Percentiles rank a stretch among this genome's conserved stretches.
These are phyloP conservation scores for Arachnomyces sp. DNA, from an alignment of 2,329 filamentous ascomycete species.

Conservation along the genomic window DNA sequence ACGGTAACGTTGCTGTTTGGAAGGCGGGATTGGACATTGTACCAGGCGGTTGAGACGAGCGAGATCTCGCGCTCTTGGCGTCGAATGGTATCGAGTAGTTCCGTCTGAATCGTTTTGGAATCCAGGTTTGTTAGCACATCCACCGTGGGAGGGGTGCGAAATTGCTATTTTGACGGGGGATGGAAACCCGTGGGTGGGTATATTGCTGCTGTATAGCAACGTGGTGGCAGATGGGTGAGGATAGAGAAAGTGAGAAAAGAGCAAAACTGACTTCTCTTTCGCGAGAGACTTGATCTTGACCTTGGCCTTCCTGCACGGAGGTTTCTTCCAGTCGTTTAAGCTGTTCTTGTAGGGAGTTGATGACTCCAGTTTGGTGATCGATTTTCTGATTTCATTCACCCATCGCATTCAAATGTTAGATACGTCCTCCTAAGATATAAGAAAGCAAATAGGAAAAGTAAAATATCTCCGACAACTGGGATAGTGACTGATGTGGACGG, in stretches of 20 bases:
- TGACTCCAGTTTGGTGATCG: conserved; percentile 35
- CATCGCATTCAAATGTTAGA: conserved; percentile 10
- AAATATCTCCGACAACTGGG: background rate
- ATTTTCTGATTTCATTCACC: conserved; percentile 27
- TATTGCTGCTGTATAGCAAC: no score
- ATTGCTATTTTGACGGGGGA: no score
- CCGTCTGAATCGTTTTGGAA: conserved; percentile 22
- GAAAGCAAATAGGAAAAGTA: background rate
- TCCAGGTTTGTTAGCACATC: no score
- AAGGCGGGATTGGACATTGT: conserved; percentile 38
- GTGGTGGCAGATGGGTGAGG: no score
- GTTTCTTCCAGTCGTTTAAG: conserved; percentile 34
- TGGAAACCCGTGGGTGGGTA: no score
- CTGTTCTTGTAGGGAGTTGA: conserved; percentile 35
- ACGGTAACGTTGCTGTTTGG: conserved; percentile 37
- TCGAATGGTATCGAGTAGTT: conserved; percentile 34
- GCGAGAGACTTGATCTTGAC: conserved; percentile 30
- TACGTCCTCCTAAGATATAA: no score
- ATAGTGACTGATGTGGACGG: no score
- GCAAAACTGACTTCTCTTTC: conserved; percentile 31
- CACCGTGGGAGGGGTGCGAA: no score
- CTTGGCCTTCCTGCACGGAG: conserved; percentile 28
- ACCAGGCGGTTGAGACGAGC: conserved; percentile 42
- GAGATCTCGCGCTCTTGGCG: conserved; percentile 36
- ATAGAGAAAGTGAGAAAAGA: background rate